These are phyloP conservation scores for Phanerochaete sordida DNA, from an alignment of 768 basidiomycete species.

Conservation along the genomic window DNA sequence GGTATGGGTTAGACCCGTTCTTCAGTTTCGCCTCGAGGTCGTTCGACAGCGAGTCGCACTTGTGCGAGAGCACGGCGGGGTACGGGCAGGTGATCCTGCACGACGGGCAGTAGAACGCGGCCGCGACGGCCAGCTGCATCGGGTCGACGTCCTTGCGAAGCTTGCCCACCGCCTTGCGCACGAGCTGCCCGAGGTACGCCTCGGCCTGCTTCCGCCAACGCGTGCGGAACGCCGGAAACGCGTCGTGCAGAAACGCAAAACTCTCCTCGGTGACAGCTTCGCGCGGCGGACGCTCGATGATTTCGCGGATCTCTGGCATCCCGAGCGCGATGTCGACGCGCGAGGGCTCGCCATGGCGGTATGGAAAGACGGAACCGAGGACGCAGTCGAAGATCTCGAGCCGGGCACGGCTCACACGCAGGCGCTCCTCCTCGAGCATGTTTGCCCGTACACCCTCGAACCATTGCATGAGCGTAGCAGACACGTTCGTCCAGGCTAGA, in stretches of 20 bases:
- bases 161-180: not conserved
- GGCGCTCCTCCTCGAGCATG: not conserved
- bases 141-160: not conserved
- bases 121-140: not conserved
- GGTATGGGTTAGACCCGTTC: not conserved
- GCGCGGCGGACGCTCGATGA: not conserved
- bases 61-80: not conserved
- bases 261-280: not conserved
- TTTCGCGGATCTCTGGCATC: not conserved
- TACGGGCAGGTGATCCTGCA: not conserved
- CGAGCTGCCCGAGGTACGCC: not conserved
- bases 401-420: not conserved
- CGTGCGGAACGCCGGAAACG: not conserved
- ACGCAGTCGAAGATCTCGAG: not conserved
- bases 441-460: not conserved
- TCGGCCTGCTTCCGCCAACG: not conserved
- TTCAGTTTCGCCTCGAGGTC: not conserved
- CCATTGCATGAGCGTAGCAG: not conserved
- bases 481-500: not conserved
- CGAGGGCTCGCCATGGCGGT: not conserved
- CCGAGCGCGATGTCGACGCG: not conserved
- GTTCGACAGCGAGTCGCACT: not conserved
- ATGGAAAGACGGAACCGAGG: not conserved
- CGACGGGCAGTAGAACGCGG: not conserved
- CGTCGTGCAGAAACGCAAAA: not conserved